These are phyloP conservation scores for Neltuma alba DNA, from an alignment of 306 rosid genomes.

Conservation along the genomic window DNA sequence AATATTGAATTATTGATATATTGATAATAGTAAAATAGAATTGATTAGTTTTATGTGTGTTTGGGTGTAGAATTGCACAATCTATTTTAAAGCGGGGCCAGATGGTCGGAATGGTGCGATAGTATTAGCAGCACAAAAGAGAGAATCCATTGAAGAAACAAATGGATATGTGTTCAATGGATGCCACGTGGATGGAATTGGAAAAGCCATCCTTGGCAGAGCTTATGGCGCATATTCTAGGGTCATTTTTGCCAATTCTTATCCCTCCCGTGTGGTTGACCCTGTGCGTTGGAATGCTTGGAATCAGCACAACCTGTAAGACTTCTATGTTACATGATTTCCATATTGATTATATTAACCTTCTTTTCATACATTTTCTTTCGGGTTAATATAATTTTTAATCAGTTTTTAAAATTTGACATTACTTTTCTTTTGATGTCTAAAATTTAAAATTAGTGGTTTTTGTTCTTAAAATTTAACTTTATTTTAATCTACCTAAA, in stretches of 20 bases:
- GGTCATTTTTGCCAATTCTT: slow-evolving; percentile 20
- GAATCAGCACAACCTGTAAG: slow-evolving; percentile 24
- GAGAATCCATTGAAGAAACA: not conserved
- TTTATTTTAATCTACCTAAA: too few relatives aligned
- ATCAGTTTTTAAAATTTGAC: too few relatives aligned
- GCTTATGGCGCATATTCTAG: slow-evolving; percentile 28
- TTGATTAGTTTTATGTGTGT: not conserved
- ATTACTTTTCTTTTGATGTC: too few relatives aligned
- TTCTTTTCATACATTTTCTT: too few relatives aligned
- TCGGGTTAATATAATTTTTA: too few relatives aligned
- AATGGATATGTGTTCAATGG: slow-evolving; percentile 43
- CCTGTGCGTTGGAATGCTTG: slow-evolving; percentile 45
- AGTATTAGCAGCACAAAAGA: slow-evolving; percentile 44
- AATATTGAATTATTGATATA: too few relatives aligned
- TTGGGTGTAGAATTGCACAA: slow-evolving; percentile 2
- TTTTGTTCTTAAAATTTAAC: too few relatives aligned
- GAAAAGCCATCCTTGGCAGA: slow-evolving; percentile 41
- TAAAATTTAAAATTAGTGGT: too few relatives aligned
- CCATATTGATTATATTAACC: too few relatives aligned
- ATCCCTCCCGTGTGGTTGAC: not conserved
- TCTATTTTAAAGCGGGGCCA: not conserved
- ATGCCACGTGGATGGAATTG: slow-evolving; percentile 27
- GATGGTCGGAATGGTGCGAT: slow-evolving; percentile 20
- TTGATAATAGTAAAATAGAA: not conserved
- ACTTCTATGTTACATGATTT: not conserved